A percentile compares a stretch with the other conserved stretches of the same genome.
phyloP scores from a whole-genome alignment of 345 rosid species.

The Citropsis articulata region DNA sequence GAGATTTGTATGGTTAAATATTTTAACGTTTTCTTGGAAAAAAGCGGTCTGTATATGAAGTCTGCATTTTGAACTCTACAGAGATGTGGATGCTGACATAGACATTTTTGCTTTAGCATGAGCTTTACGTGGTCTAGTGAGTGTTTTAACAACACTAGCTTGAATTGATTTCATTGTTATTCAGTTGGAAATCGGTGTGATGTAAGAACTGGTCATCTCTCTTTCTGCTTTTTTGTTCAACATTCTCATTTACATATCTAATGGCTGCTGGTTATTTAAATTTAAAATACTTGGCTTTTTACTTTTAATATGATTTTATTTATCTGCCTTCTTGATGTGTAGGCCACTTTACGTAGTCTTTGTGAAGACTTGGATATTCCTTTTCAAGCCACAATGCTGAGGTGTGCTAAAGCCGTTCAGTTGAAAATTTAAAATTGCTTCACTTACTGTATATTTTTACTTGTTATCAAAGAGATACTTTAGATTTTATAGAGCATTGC shows the following conservation, averaged over 20 bases:
- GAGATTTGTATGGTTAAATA: not conserved
- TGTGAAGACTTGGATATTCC: constrained; percentile 78
- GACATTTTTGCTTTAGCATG: not conserved
- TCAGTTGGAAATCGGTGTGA: not conserved
- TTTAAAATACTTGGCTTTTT: not conserved
- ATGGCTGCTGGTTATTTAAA: not conserved
- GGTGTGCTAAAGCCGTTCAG: constrained; percentile 32
- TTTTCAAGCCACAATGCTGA: constrained; percentile 72
- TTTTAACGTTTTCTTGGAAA: not conserved
- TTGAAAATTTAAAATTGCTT: not conserved
- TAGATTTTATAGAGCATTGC: not conserved
- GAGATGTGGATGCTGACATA: not conserved
- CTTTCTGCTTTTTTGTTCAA: not conserved
- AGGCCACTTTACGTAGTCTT: constrained; percentile 73
- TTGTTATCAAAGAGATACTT: not conserved
- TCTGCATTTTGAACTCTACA: no score
- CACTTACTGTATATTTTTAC: not conserved
- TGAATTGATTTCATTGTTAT: not conserved
- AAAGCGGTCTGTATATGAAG: not conserved
- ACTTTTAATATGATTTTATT: not conserved
- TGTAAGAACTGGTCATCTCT: not conserved
- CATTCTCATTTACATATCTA: not conserved
- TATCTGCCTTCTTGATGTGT: constrained; percentile 16
- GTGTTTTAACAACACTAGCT: not conserved
- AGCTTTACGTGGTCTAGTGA: not conserved